Evolutionary conservation across 2,329 filamentous ascomycete species (phyloP).

Genomic region (Sclerotinia subarctica): DNA sequence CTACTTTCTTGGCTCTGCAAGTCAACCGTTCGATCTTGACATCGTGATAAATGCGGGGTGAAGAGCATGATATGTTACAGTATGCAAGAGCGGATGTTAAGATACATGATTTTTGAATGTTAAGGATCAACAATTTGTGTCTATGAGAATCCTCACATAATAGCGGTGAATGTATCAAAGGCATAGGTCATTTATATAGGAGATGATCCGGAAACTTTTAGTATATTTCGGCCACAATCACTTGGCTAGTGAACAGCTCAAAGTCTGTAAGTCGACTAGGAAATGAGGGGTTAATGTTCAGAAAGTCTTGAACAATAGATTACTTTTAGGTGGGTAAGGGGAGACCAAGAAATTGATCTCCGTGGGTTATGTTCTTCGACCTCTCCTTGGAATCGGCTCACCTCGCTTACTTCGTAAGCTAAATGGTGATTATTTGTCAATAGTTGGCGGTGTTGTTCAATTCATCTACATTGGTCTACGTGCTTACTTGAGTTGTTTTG

Average conservation of each 20-base stretch:
- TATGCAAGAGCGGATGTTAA: background rate
- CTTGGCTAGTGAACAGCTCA: background rate
- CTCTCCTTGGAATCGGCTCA: background rate
- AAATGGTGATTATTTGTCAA: no score
- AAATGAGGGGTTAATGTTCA: background rate
- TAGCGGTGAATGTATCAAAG: background rate
- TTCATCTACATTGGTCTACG: no score
- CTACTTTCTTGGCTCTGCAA: background rate
- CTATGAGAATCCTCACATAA: background rate
- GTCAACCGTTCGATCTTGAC: background rate
- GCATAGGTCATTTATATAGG: background rate
- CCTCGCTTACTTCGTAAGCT: no score
- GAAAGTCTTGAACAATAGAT: background rate
- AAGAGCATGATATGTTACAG: background rate
- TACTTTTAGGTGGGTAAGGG: background rate
- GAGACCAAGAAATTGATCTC: background rate
- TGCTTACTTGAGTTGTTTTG: no score
- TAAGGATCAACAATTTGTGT: background rate
- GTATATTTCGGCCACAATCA: background rate
- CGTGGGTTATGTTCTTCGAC: background rate
- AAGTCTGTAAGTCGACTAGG: background rate
- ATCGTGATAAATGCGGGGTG: background rate
- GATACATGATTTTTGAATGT: background rate
- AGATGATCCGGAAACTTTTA: background rate
- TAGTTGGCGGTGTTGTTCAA: no score